Base-by-base conservation (phyloP, 116 monocot genomes). In the Dioscorea cayenensis region DNA sequence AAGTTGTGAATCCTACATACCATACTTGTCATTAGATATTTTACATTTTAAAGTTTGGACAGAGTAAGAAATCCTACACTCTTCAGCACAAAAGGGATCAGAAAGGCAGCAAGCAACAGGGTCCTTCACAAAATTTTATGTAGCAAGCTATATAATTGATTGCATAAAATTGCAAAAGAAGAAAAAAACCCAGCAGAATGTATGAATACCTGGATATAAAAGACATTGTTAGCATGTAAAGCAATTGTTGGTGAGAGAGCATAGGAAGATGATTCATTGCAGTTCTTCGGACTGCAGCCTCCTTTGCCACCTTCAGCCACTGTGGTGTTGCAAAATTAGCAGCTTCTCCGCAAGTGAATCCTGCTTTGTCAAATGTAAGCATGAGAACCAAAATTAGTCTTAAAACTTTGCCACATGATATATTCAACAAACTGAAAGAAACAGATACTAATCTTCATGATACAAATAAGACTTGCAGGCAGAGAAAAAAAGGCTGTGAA, bases 301-400 rank as follows among this genome's bases (percentile, higher is more conserved):
- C 91, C 84, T 89, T 99, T n/a, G 99, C 99, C 71, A 94, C 85
- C 20, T 87, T 90, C 21, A 99, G 78, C 99, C 99, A 99, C 71
- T 90, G 81, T 60, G 93, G 81, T 71, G 94, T 99, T 50, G 99
- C 99, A 87, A 99, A 99, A 75, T 99, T 99, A 74, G 99, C 99
- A 78, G 99, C 99, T 81, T 99, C 94, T 18, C 99, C 99, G 79
- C 99, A 99, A 80, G 91, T 99, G 72, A 94, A 99, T 60, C 99
- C 99, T 99, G 66, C 69, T 49, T 59, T 71, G 4, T 55, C 58
- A 52, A 0, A 18, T 14, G 7, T 43, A 43, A 52, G 14, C 25
- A 71, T 63, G 32, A 69, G 18, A 68, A 75, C 20, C 25, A 71
- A 50, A 18, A 29, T 72, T 51, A 49, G 55, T 55, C 55, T 55